Conservation (phyloP, 2,329 filamentous ascomycete genomes). For the Phialocephala sp. region DNA sequence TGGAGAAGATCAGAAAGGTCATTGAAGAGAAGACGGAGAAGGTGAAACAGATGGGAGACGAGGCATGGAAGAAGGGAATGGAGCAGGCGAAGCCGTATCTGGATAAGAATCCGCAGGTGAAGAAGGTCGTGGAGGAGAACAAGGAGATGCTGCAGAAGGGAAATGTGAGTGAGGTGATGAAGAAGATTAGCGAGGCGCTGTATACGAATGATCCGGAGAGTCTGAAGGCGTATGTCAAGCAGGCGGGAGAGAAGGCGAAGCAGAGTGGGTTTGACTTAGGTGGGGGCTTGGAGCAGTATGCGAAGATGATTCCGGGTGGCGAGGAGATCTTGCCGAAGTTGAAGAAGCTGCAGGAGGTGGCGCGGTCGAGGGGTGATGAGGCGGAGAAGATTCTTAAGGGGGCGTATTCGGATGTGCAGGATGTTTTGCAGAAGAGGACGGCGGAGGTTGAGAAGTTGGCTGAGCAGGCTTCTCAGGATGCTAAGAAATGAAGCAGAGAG, state of each 20-base stretch:
- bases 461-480: slow-evolving; percentile 50
- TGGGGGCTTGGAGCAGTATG: slow-evolving; percentile 56
- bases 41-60: slow-evolving; percentile 69
- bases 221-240: slow-evolving; percentile 65
- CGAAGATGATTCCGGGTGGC: slow-evolving; percentile 69
- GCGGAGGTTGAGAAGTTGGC: slow-evolving; percentile 63
- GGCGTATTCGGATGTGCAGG: slow-evolving; percentile 68
- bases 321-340: slow-evolving; percentile 70
- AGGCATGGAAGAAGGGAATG: slow-evolving; percentile 74
- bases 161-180: slow-evolving; percentile 67
- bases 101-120: slow-evolving; percentile 78
- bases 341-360: slow-evolving; percentile 66
- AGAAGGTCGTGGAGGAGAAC: slow-evolving; percentile 75
- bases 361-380: slow-evolving; percentile 71
- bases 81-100: slow-evolving; percentile 74
- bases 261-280: slow-evolving; percentile 46
- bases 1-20: slow-evolving; percentile 63
- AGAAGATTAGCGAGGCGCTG: slow-evolving; percentile 64
- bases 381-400: slow-evolving; percentile 73
- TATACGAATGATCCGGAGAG: slow-evolving; percentile 65
- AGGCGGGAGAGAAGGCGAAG: slow-evolving; percentile 64
- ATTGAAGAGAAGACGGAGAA: slow-evolving; percentile 73
- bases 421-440: slow-evolving; percentile 66
- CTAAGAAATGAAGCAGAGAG: slow-evolving; percentile 26
- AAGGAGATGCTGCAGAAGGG: slow-evolving; percentile 70